Base-by-base conservation (phyloP, 345 rosid species). In the Syzygium jambos region DNA sequence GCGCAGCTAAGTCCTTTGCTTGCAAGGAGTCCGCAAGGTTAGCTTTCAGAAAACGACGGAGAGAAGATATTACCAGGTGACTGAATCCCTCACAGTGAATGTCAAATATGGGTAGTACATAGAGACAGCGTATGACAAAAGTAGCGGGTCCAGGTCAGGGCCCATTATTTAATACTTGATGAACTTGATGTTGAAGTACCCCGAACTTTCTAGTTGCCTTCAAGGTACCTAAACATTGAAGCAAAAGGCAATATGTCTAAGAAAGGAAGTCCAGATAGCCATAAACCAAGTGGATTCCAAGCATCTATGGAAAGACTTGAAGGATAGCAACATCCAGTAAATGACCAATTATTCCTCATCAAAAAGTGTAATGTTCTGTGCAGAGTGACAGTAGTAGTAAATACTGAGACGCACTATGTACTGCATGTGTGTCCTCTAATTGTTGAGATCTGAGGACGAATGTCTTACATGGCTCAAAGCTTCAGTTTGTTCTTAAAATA, bases 61-160 rank as follows among this genome's bases (percentile, higher is more conserved):
- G 93, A 85, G 96, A 92, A 27, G 99, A 98, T 87, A 95, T 59
- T 7, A 98, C 89, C 95, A 98, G 91, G 91, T 98, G 99, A 91
- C 98, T 94, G 90, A 98, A 96, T 11, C 99, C 99, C 87, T 98
- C 99, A 34, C 90, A 88, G 84, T 96, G 85, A 0, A 87, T 30
- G 30, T 94, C 99, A 91, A 96, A 95, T 52, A 95, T 78, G 53
- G 98, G 99, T 73, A 98, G 95, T 25, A 91, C 86, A 87, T 89
- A 91, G 52, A 98, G 94, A 89, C 99, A 96, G 46, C 88, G 91
- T 87, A 91, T 86, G 85, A 94, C 87, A 88, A 94, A 96, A 85
- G 95, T 93, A 78, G 95, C 92, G 1, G 99, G 93, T 21, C 96
- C 99, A 86, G 99, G 97, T 78, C 88, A 90, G 22, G 99, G 98